Conservation (phyloP, 139 green algal genomes). For the Diplosphaera chodatii region DNA sequence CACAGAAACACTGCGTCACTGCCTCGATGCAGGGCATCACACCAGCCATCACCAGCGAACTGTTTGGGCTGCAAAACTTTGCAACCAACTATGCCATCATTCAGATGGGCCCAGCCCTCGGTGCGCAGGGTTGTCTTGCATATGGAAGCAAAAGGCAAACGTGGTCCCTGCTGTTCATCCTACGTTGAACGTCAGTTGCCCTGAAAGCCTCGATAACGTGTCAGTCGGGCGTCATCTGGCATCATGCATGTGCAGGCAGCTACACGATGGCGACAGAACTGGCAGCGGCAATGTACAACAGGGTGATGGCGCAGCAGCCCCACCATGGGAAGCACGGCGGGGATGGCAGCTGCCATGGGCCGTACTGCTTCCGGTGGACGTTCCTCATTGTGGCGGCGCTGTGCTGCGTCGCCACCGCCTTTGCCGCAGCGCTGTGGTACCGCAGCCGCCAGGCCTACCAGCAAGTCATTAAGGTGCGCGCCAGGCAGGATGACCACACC, state of each 20-base stretch:
- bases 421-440: constrained; percentile 4
- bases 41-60: constrained; percentile 18
- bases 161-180: no score
- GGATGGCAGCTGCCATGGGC: constrained; percentile 19
- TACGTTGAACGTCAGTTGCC: no score
- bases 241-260: constrained; percentile 10
- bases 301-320: constrained; percentile 1
- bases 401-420: not conserved
- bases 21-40: not conserved
- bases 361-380: constrained; percentile 30
- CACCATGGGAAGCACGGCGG: not conserved
- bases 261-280: constrained; percentile 12
- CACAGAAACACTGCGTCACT: not conserved
- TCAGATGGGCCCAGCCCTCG: constrained; percentile 31
- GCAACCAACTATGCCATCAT: constrained; percentile 41
- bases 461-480: constrained; percentile 2
- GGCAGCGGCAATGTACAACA: constrained; percentile 16
- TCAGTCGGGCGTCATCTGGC: no score
- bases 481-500: no score
- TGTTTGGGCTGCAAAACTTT: constrained; percentile 42
- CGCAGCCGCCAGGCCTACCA: constrained; percentile 11
- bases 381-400: constrained; percentile 30
- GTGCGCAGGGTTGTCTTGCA: not conserved
- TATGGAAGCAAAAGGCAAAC: no score
- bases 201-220: no score